Evolutionary conservation across 495 filamentous ascomycete species (phyloP).

Genomic region (Bacidia rubella): DNA sequence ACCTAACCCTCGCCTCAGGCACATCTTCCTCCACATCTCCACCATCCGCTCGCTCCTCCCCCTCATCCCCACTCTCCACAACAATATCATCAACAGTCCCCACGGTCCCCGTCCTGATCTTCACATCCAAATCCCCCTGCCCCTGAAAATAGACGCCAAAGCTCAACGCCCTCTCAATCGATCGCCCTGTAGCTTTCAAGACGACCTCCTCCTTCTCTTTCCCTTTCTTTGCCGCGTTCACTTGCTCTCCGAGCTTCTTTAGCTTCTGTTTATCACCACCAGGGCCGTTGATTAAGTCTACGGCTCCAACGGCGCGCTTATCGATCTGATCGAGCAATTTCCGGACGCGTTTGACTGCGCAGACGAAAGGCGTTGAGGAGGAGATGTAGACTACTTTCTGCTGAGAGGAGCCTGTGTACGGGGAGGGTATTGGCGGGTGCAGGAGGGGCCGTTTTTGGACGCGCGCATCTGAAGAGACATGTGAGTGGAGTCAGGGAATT

Average conservation of each 20-base stretch:
- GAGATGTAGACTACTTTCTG: slow-evolving; percentile 72
- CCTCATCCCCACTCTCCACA: slow-evolving; percentile 23
- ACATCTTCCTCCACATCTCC: slow-evolving; percentile 27
- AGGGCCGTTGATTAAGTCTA: slow-evolving; percentile 25
- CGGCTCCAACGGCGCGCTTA: slow-evolving; percentile 38
- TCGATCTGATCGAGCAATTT: slow-evolving; percentile 54
- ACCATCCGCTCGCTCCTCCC: slow-evolving; percentile 17
- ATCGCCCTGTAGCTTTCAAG: slow-evolving; percentile 65
- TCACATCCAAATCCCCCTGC: slow-evolving; percentile 40
- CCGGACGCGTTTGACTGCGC: slow-evolving; percentile 66
- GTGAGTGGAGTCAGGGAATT: neutral
- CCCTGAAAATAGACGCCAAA: slow-evolving; percentile 52
- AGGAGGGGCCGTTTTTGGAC: slow-evolving; percentile 59
- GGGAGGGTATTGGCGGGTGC: slow-evolving; percentile 49
- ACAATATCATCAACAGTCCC: slow-evolving; percentile 60
- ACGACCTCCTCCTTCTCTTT: slow-evolving; percentile 44
- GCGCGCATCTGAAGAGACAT: slow-evolving; percentile 24
- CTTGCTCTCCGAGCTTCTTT: slow-evolving; percentile 7
- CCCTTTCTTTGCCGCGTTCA: neutral
- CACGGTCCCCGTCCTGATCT: slow-evolving; percentile 49
- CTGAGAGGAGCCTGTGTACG: slow-evolving; percentile 33
- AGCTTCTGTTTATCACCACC: slow-evolving; percentile 17
- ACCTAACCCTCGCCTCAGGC: slow-evolving; percentile 47
- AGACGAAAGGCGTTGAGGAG: slow-evolving; percentile 59
- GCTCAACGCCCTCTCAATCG: slow-evolving; percentile 56